These are phyloP conservation scores for Mycogone perniciosa DNA, from an alignment of 2,329 filamentous ascomycete species.

Conservation along the genomic window DNA sequence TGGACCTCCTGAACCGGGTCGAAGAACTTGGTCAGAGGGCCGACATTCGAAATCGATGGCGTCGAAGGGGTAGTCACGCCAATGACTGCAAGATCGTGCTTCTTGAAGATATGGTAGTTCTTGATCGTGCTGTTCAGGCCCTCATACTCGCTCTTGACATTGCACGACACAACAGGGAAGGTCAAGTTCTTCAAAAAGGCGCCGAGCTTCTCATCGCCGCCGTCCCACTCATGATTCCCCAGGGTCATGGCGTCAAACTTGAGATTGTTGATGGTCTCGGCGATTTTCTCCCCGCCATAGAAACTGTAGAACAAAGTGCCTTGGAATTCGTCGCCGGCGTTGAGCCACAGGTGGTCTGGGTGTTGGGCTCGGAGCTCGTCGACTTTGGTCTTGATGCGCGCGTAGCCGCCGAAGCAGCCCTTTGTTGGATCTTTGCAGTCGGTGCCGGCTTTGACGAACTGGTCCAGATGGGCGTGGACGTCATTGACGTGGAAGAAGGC, in stretches of 20 bases:
- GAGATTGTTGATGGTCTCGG: constrained; percentile 57
- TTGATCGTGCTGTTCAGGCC: constrained; percentile 57
- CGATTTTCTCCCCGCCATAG: constrained; percentile 63
- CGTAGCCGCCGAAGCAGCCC: constrained; percentile 60
- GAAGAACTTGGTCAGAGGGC: constrained; percentile 50
- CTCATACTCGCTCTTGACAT: constrained; percentile 54
- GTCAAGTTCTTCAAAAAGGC: constrained; percentile 57
- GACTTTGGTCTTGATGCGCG: constrained; percentile 56
- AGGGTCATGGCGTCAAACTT: constrained; percentile 63
- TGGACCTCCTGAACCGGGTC: constrained; percentile 54
- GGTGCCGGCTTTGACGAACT: constrained; percentile 55
- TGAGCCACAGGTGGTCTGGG: constrained; percentile 57
- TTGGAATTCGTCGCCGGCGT: constrained; percentile 64
- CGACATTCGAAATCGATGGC: constrained; percentile 52
- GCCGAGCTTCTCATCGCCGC: constrained; percentile 56
- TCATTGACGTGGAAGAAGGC: constrained; percentile 66
- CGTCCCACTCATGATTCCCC: constrained; percentile 63
- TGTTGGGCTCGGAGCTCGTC: constrained; percentile 50
- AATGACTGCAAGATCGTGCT: constrained; percentile 56
- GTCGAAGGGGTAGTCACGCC: constrained; percentile 58
- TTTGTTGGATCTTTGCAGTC: constrained; percentile 51
- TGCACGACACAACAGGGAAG: constrained; percentile 58
- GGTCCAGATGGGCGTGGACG: constrained; percentile 60
- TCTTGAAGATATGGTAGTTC: constrained; percentile 57
- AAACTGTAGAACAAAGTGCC: constrained; percentile 62